Conservation (phyloP, 2,329 filamentous ascomycete species). For the Aspergillus niger region DNA sequence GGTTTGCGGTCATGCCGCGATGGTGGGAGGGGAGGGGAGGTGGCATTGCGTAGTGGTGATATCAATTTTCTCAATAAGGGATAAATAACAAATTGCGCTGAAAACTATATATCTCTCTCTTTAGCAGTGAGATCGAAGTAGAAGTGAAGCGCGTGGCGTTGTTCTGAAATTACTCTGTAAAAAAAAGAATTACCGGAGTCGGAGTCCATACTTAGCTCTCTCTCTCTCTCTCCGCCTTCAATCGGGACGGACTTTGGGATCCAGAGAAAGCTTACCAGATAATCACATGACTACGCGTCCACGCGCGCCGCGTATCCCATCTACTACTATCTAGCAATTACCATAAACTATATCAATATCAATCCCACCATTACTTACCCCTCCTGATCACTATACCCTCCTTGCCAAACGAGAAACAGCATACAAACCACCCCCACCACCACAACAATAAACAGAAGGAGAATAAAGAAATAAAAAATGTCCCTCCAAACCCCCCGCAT, state of each 20-base stretch:
- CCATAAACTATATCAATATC: not conserved
- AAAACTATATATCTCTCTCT: not conserved
- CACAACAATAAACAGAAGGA: not conserved
- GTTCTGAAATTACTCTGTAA: too few species aligned
- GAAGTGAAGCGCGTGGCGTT: not conserved
- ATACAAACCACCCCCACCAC: not conserved
- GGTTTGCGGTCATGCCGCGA: slow-evolving; percentile 87
- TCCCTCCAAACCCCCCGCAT: slow-evolving; percentile 78
- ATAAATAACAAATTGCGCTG: not conserved
- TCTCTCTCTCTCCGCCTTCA: too few species aligned
- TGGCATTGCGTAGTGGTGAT: slow-evolving; percentile 37
- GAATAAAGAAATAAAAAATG: slow-evolving; percentile 51
- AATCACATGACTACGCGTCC: slow-evolving; percentile 26
- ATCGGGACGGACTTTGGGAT: too few species aligned
- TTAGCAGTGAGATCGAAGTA: not conserved
- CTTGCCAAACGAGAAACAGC: not conserved
- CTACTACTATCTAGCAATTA: not conserved
- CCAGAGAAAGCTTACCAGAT: too few species aligned
- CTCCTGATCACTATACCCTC: not conserved
- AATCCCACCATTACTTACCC: not conserved
- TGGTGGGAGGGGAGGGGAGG: slow-evolving; percentile 46
- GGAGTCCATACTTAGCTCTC: too few species aligned
- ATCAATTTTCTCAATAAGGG: not conserved
- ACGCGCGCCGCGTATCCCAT: slow-evolving; percentile 9
- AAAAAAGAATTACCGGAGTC: too few species aligned